These are phyloP conservation scores for Neofusicoccum sp. DNA, from an alignment of 2,329 filamentous ascomycete species.

Conservation along the genomic window DNA sequence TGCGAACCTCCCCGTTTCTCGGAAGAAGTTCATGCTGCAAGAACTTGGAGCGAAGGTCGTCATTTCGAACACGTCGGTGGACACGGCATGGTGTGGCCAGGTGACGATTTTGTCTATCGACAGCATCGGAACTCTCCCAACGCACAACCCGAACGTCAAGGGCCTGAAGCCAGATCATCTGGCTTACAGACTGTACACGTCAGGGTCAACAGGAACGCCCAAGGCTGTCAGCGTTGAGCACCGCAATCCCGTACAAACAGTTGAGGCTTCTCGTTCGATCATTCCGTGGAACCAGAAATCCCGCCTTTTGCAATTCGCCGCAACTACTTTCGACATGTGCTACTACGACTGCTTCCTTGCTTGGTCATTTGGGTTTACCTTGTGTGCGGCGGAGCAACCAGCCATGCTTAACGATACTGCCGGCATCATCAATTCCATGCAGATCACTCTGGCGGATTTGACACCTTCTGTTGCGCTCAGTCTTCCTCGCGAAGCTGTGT, in stretches of 20 bases:
- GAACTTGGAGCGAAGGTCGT: slow-evolving; percentile 34
- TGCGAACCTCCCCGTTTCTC: slow-evolving; percentile 33
- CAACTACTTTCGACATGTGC: slow-evolving; percentile 47
- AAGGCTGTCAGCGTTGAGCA: slow-evolving; percentile 47
- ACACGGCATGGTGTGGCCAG: slow-evolving; percentile 19
- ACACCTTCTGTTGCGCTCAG: slow-evolving; percentile 44
- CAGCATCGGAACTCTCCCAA: slow-evolving; percentile 19
- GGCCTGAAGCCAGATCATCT: slow-evolving; percentile 30
- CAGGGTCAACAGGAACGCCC: slow-evolving; percentile 43
- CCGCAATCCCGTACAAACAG: slow-evolving; percentile 40
- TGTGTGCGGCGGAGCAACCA: slow-evolving; percentile 40
- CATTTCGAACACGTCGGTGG: slow-evolving; percentile 22
- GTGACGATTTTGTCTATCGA: slow-evolving; percentile 19
- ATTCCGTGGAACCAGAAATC: slow-evolving; percentile 41
- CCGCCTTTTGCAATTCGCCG: slow-evolving; percentile 44
- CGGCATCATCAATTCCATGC: slow-evolving; percentile 33
- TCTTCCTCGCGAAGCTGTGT: slow-evolving; percentile 32
- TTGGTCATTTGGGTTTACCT: slow-evolving; percentile 44
- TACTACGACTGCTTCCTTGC: slow-evolving; percentile 49
- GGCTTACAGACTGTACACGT: slow-evolving; percentile 46
- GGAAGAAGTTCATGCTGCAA: slow-evolving; percentile 35
- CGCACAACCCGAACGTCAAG: slow-evolving; percentile 22
- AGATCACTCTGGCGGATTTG: slow-evolving; percentile 41
- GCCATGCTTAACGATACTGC: slow-evolving; percentile 40
- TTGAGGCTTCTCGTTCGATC: slow-evolving; percentile 37